phyloP scores from a whole-genome alignment of 2,329 filamentous ascomycete species.

The Malbranchea zuffiana region DNA sequence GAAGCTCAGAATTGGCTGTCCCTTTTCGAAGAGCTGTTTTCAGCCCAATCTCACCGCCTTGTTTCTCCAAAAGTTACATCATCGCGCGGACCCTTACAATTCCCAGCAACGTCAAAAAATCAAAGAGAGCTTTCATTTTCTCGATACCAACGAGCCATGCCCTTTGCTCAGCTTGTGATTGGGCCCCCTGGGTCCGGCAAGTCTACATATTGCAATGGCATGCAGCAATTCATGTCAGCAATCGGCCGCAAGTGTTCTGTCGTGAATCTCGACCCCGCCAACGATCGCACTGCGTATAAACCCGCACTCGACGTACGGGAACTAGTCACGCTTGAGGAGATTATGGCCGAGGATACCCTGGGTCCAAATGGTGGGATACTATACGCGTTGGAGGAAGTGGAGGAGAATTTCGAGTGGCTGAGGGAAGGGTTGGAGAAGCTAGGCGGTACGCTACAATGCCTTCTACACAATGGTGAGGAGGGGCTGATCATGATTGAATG shows the following conservation, averaged over 20 bases:
- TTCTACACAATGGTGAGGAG: too few relatives aligned
- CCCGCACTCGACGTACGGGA: slow-evolving; percentile 84
- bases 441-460: slow-evolving; percentile 41
- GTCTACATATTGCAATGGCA: slow-evolving; percentile 96
- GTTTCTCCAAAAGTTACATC: too few relatives aligned
- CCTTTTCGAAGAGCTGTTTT: slow-evolving; percentile 4
- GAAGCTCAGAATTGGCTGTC: background rate
- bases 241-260: slow-evolving; percentile 91
- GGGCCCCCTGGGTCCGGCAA: slow-evolving; percentile 94
- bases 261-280: slow-evolving; percentile 93
- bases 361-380: slow-evolving; percentile 88
- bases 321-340: slow-evolving; percentile 80
- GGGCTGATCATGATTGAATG: too few relatives aligned
- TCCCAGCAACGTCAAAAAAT: background rate
- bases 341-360: slow-evolving; percentile 83
- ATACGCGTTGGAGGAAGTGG: slow-evolving; percentile 89
- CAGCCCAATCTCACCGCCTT: background rate
- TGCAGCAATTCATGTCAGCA: slow-evolving; percentile 95
- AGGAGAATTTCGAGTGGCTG: slow-evolving; percentile 88
- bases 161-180: slow-evolving; percentile 67
- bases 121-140: background rate
- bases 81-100: background rate
- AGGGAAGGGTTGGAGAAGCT: slow-evolving; percentile 68
- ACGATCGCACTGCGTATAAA: slow-evolving; percentile 81
- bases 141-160: slow-evolving; percentile 31